A percentile compares a stretch with the other conserved stretches of the same genome.
Evolutionary conservation across 2,329 filamentous ascomycete species (phyloP).

Genomic region (Alternaria sp.): DNA sequence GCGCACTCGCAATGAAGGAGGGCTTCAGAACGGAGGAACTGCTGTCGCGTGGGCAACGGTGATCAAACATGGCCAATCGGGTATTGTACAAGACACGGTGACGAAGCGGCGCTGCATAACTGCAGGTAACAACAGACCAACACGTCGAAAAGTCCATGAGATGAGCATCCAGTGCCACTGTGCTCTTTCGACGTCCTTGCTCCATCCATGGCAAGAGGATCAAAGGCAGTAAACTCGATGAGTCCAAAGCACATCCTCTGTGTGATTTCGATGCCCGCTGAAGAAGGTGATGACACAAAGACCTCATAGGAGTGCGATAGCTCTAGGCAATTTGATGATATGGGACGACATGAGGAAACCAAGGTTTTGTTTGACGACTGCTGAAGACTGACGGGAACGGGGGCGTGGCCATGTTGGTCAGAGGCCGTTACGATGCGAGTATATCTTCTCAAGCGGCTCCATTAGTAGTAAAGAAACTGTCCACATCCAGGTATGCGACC

Average conservation of each 20-base stretch:
- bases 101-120: not conserved
- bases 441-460: not conserved
- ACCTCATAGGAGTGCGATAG: not conserved
- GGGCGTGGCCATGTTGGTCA: not conserved
- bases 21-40: not conserved
- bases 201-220: not conserved
- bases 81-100: not conserved
- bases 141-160: not conserved
- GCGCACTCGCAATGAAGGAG: not conserved
- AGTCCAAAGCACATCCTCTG: too few relatives aligned
- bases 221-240: fast-evolving
- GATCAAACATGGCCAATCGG: too few relatives aligned
- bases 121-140: too few relatives aligned
- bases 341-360: not conserved
- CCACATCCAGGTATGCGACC: not conserved
- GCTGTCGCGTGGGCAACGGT: not conserved
- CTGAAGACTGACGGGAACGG: not conserved
- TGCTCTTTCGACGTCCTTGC: not conserved
- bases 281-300: not conserved
- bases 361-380: not conserved
- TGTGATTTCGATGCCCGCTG: not conserved
- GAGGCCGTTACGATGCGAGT: not conserved
- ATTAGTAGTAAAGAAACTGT: not conserved
- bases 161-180: not conserved
- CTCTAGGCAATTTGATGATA: not conserved